These are phyloP conservation scores for Chalciporus piperatoides DNA, from an alignment of 1,284 basidiomycete genomes.

Conservation along the genomic window DNA sequence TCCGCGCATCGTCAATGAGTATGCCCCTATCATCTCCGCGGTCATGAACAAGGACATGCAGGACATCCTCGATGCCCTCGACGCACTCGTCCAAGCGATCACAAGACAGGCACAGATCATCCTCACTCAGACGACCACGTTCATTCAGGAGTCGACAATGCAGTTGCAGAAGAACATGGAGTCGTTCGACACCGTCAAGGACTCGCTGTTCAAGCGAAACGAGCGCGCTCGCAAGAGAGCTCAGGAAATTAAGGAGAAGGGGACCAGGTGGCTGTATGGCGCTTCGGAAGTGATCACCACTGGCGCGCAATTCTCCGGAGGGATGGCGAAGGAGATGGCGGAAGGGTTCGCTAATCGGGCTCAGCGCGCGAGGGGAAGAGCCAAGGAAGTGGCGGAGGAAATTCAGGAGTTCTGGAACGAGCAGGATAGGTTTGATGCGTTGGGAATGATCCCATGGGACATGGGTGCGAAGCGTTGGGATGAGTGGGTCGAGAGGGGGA, in stretches of 20 bases:
- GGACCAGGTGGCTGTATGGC: conserved; percentile 39
- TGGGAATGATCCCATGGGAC: conserved; percentile 19
- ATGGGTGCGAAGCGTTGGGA: conserved; percentile 20
- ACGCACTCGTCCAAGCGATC: conserved; percentile 54
- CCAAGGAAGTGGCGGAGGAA: conserved; percentile 36
- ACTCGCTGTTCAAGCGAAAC: conserved; percentile 49
- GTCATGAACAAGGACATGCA: conserved; percentile 48
- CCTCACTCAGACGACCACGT: conserved; percentile 40
- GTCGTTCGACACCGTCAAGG: conserved; percentile 30
- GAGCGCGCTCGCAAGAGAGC: conserved; percentile 55
- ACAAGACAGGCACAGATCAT: conserved; percentile 34
- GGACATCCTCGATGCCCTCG: conserved; percentile 59
- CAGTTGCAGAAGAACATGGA: conserved; percentile 29
- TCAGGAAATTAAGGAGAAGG: conserved; percentile 48
- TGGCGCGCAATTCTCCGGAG: conserved; percentile 43
- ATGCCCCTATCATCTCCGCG: conserved; percentile 41
- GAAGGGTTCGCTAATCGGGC: conserved; percentile 34
- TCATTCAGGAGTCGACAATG: conserved; percentile 47
- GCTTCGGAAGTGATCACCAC: conserved; percentile 40
- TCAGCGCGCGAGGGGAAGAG: conserved; percentile 47
- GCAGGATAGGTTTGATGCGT: conserved; percentile 16
- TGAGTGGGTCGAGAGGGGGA: conserved; percentile 16
- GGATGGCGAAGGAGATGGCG: conserved; percentile 39
- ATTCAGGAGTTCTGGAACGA: conserved; percentile 28
- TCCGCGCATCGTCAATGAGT: conserved; percentile 44